Base-by-base conservation (phyloP, 176 grass and related monocot genomes). In the Dendrocalamus sinicus region DNA sequence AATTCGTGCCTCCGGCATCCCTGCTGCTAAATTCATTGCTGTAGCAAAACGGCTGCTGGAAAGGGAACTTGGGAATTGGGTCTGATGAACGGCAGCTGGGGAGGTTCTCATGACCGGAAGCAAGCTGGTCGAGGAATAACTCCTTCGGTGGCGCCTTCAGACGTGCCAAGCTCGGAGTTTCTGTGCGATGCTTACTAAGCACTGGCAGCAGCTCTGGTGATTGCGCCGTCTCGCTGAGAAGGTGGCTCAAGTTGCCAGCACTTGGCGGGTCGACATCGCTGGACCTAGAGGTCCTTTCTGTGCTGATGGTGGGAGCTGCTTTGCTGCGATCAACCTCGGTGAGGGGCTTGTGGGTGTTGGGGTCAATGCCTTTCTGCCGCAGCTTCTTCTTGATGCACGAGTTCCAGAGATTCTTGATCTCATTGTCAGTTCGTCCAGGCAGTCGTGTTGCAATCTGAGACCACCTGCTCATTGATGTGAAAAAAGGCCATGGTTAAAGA, bases 341-440 rank as follows among this genome's bases (percentile, higher is more conserved):
- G 20, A 91, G 73, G 10, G 48, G 69, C 79, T 93, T 89, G 86
- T 91, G 89, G 62, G 86, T 91, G 86, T 79, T 91, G 46, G 92
- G 92, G 83, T 91, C 89, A 22, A 91, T 89, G 48, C 89, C 88
- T 60, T 87, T 67, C 86, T 84, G 86, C 62, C 86, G 76, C 63
- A 93, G 78, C 86, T 91, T 91, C 83, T 94, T 94, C 89, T 94
- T 94, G 89, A 94, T 83, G 71, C 89, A 86, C 12, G 92, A 94
- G 70, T 94, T 94, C 92, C 92, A 94, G 57, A 94, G 86, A 68
- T 94, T 94, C 86, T 94, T 94, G 70, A 94, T 94, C 84, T 94
- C 92, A 19, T 94, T 94, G 59, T 94, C 92, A 10, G 92, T 94
- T 90, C 86, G 88, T 64, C 92, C 92, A 69, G 92, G 92, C 79